Base-by-base conservation (phyloP, 805 yeast species). In the Wickerhamiella brachini region DNA sequence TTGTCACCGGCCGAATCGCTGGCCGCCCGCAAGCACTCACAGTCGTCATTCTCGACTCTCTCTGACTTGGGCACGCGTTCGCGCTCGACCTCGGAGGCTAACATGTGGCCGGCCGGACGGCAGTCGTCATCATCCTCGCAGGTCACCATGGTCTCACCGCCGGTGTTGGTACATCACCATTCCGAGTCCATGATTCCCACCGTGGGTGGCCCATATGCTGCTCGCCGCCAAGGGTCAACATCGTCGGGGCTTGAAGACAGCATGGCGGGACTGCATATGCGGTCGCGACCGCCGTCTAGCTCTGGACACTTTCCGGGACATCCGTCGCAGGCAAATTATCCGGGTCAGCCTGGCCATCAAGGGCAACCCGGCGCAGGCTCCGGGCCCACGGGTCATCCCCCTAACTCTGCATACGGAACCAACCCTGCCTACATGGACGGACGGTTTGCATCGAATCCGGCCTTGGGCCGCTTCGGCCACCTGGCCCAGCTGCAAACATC, bases 51-150 rank as follows among this genome's bases (percentile, higher is more conserved):
- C 15, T n/a, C 21, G 9, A n/a, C 42, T 15, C 13, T 43, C 29
- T 13, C 44, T 7, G 47, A 45, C 10, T 7, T 29, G n/a, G 45
- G 24, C n/a, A 7, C 37, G 15, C 44, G 45, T 31, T 44, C 48
- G 37, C 44, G 51, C n/a, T 46, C 48, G 21, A 41, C 48, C 8
- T 49, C 51, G 15, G 34, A 37, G 39, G 42, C 51, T 3, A 49
- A 42, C 24, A 24, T 44, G 18, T 12, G 39, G n/a, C 50, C 45
- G 20, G 39, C 29, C 5, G n/a, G 43, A 12, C 22, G 24, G 12
- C 45, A 18, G 31, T 22, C 20, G 12, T 44, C 46, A 6, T 21
- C 23, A 13, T 22, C 29, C 6, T 23, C 37, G 37, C 38, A 45
- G n/a, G 20, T 18, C 6, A 45, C 47, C 2, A 9, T 26, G 29